Percentiles rank a stretch among this genome's conserved stretches.
phyloP scores from a whole-genome alignment of 306 rosid species.

The Quillaja saponaria region DNA sequence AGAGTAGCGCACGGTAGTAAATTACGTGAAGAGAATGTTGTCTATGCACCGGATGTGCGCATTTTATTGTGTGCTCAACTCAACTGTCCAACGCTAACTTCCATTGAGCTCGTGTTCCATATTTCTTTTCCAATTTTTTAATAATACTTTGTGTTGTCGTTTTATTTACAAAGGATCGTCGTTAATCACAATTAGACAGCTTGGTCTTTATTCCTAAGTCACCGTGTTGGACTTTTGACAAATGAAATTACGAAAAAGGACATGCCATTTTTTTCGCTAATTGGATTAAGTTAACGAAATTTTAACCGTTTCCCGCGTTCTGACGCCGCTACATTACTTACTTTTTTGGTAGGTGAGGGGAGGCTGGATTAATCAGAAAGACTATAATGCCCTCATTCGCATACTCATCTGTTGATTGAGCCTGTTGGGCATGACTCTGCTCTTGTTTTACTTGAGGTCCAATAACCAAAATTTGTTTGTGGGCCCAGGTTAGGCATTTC shows the following conservation, averaged over 20 bases:
- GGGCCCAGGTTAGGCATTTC: too few species aligned
- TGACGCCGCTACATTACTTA: too few species aligned
- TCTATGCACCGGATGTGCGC: conserved; percentile 1
- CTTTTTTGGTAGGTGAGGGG: too few species aligned
- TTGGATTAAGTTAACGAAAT: too few species aligned
- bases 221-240: not conserved
- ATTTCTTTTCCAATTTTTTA: not conserved
- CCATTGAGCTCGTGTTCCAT: conserved; percentile 11
- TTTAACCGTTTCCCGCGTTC: too few species aligned
- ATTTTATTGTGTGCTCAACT: conserved; percentile 22
- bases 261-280: not conserved
- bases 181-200: not conserved
- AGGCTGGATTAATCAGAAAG: too few species aligned
- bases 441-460: too few species aligned
- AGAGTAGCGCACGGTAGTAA: not conserved
- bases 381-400: too few species aligned
- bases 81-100: too few species aligned
- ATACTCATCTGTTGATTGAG: too few species aligned
- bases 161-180: not conserved
- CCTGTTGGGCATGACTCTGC: too few species aligned
- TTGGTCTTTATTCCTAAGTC: not conserved
- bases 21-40: not conserved
- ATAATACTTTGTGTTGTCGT: not conserved
- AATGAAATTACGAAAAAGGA: not conserved
- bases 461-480: too few species aligned